These are phyloP conservation scores for Diaporthe citri DNA, from an alignment of 2,329 filamentous ascomycete species.

Conservation along the genomic window DNA sequence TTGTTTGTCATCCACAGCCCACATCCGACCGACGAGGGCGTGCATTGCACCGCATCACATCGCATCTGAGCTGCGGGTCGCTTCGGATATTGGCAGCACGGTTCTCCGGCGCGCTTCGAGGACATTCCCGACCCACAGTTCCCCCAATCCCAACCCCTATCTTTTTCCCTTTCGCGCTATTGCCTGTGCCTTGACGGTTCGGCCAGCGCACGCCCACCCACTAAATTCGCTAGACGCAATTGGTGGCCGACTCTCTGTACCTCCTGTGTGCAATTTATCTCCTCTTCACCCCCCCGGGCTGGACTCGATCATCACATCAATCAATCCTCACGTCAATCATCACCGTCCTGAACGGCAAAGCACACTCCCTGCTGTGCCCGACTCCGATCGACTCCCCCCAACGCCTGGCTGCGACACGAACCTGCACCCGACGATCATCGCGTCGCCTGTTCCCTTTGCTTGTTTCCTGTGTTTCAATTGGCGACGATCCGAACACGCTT, in stretches of 20 bases:
- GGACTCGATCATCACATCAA: conserved; percentile 40
- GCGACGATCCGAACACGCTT: conserved; percentile 33
- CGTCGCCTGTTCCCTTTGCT: conserved; percentile 31
- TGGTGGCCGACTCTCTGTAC: conserved; percentile 28
- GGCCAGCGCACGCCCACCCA: conserved; percentile 40
- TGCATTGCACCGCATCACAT: conserved; percentile 7
- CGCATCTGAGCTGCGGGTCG: conserved; percentile 38
- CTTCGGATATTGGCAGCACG: conserved; percentile 36
- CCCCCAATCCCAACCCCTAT: conserved; percentile 41
- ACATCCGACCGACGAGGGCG: conserved; percentile 24
- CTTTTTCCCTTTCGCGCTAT: conserved; percentile 38
- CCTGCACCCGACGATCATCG: conserved; percentile 36
- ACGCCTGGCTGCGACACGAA: conserved; percentile 40
- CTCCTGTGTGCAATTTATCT: conserved; percentile 37
- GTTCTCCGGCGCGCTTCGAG: conserved; percentile 37
- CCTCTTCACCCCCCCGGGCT: conserved; percentile 39
- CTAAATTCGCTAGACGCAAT: conserved; percentile 42
- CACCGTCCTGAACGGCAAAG: conserved; percentile 19
- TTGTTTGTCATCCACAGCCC: conserved; percentile 34
- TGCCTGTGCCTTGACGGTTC: conserved; percentile 42
- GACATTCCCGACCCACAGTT: conserved; percentile 35
- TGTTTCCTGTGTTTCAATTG: conserved; percentile 37
- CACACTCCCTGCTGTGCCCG: conserved; percentile 16
- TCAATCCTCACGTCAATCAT: conserved; percentile 27
- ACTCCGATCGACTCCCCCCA: conserved; percentile 13